phyloP scores from a whole-genome alignment of 2,329 filamentous ascomycete species.

The Fusarium caatingaense region DNA sequence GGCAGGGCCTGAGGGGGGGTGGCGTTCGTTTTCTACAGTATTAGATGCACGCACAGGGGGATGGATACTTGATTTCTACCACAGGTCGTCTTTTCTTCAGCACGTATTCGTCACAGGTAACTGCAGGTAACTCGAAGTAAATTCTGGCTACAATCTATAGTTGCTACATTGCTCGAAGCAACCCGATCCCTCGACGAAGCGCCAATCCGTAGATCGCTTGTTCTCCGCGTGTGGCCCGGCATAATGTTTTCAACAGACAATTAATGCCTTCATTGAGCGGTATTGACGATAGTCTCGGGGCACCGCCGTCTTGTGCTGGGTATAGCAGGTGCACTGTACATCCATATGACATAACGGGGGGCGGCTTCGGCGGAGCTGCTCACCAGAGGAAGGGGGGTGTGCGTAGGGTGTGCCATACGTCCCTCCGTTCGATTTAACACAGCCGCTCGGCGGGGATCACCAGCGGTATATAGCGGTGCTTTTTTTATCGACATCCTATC shows the following conservation, averaged over 20 bases:
- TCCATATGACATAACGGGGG: conserved; percentile 38
- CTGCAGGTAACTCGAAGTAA: neutral
- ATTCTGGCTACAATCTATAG: neutral
- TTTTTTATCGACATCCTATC: conserved; percentile 16
- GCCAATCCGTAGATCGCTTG: neutral
- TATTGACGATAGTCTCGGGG: conserved; percentile 14
- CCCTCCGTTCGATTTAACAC: conserved; percentile 19
- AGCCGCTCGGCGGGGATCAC: conserved; percentile 40
- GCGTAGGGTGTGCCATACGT: conserved; percentile 19
- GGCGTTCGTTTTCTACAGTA: conserved; percentile 5
- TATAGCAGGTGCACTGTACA: conserved; percentile 17
- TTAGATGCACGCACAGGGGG: conserved; percentile 12
- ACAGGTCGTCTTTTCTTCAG: conserved; percentile 6
- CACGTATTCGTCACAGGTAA: conserved; percentile 3
- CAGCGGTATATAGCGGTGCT: conserved; percentile 40
- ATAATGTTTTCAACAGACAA: neutral
- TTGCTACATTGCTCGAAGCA: neutral
- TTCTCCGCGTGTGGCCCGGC: neutral
- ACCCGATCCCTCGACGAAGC: neutral
- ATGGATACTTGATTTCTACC: conserved; percentile 28
- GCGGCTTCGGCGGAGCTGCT: conserved; percentile 40
- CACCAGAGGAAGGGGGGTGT: conserved; percentile 31
- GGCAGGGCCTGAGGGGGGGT: conserved; percentile 28
- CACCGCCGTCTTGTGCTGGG: conserved; percentile 25
- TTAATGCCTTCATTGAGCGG: conserved; percentile 4